These are phyloP conservation scores for Avicennia marina DNA, from an alignment of 257 asterid species.

Conservation along the genomic window DNA sequence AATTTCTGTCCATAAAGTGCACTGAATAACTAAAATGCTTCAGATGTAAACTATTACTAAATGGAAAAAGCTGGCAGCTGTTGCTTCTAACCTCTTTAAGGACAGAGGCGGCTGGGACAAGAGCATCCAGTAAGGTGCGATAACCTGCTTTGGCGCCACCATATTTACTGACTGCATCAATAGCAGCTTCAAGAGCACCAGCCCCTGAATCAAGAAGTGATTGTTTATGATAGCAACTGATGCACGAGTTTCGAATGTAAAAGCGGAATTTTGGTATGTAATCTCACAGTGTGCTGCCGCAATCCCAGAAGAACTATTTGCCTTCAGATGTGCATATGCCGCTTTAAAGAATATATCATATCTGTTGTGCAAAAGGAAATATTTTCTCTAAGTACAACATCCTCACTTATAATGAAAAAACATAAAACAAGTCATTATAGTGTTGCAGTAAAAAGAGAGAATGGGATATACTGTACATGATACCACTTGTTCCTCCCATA, in stretches of 20 bases:
- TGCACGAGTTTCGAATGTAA: conserved; percentile 6
- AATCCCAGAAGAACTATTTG: conserved; percentile 32
- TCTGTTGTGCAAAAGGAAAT: conserved; percentile 34
- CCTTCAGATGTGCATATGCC: conserved; percentile 73
- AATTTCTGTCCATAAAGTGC: conserved; percentile 52
- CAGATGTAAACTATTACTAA: background rate
- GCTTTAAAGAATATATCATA: conserved; percentile 87
- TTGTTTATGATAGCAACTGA: conserved; percentile 15
- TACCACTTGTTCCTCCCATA: conserved; percentile 99
- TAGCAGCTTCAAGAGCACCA: conserved; percentile 85
- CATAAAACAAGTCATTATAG: background rate
- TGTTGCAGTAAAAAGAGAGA: background rate
- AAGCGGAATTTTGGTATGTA: conserved; percentile 12
- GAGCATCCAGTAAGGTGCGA: conserved; percentile 89
- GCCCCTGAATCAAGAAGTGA: conserved; percentile 68
- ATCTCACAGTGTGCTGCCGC: conserved; percentile 69
- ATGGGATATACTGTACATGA: conserved; percentile 47
- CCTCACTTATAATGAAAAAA: background rate
- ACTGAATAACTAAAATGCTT: conserved; percentile 1
- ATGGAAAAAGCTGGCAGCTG: background rate
- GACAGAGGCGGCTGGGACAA: conserved; percentile 73
- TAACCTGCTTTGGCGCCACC: conserved; percentile 96
- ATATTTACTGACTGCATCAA: conserved; percentile 84
- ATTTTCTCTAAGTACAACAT: background rate
- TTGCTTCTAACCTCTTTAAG: conserved; percentile 66